Evolutionary conservation across 2,329 filamentous ascomycete species (phyloP), one percentile per base, ranked within the genome.

Genomic region (Xylariaceae sp.): DNA sequence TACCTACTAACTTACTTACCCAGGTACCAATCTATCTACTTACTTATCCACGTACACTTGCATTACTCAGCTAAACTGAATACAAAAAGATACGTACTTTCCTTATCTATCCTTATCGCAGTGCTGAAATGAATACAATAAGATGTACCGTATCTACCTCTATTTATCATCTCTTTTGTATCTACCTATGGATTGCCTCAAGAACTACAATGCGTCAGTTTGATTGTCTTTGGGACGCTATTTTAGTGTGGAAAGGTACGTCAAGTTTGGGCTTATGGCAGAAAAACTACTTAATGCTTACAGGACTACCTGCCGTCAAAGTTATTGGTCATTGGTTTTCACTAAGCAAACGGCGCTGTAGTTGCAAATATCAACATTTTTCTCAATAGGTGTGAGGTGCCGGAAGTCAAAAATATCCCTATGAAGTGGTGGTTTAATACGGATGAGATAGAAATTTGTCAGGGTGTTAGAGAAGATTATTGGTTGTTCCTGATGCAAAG

Each of bases 321-420:
- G 3, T 5, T 49, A 9, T 19, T 19, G 19, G 19, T 19, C 19
- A 49, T 49, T n/a, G 12, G 27, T 8, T 49, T 40, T 31, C 9
- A 2, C 4, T 11, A 11, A 6, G 27, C 41, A 3, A 49, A 49
- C 30, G 31, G 32, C 2, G 29, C 37, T 29, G 43, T 26, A 9
- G 29, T 27, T 2, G 48, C 9, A n/a, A 42, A 50, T 50, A 50
- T 50, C 29, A 50, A 50, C 37, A 3, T 50, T 34, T 50, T 42
- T 50, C 43, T 50, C 35, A 26, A 50, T n/a, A 27, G 37, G 9
- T 26, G 42, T 6, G 29, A 50, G 4, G 37, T 31, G n/a, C n/a
- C 35, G 27, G 29, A 50, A 7, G 11, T 48, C 4, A 34, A 19
- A 31, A 29, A 35, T 6, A 48, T 48, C n/a, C 8, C 27, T 4